Conservation (phyloP, 352 stramenopile genomes). For the Globisporangium nunn region DNA sequence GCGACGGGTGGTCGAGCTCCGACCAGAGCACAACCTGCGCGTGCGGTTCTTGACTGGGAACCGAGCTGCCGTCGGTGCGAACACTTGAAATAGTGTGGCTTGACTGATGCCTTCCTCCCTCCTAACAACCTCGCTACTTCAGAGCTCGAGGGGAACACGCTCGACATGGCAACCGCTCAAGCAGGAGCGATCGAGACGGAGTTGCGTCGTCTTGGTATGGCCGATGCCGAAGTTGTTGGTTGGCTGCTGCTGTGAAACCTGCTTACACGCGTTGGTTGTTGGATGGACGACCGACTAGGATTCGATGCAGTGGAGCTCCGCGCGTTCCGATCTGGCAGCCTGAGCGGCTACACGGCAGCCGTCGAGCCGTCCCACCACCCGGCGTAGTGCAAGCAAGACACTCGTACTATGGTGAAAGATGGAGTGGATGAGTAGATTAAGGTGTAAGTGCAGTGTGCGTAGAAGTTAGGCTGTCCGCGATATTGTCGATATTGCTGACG, state of each 20-base stretch:
- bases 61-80: conserved; percentile 54
- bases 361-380: conserved; percentile 6
- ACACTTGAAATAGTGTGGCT: not conserved
- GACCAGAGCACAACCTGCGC: conserved; percentile 51
- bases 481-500: not conserved
- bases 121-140: not conserved
- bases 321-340: conserved; percentile 46
- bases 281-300: conserved; percentile 14
- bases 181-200: conserved; percentile 27
- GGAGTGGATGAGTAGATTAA: no score
- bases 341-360: conserved; percentile 47
- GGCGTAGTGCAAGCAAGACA: not conserved
- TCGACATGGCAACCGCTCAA: conserved; percentile 22
- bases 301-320: conserved; percentile 48
- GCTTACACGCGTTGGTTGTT: not conserved
- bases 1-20: conserved; percentile 31
- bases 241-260: not conserved
- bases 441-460: no score
- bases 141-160: conserved; percentile 36
- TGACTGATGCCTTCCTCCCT: no score
- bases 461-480: conserved; percentile 6
- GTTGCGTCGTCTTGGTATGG: conserved; percentile 32
- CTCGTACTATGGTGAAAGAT: no score
- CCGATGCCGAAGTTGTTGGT: not conserved
- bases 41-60: conserved; percentile 72